Conservation (phyloP, 1,139 yeast species). For the Pichia cactophila region DNA sequence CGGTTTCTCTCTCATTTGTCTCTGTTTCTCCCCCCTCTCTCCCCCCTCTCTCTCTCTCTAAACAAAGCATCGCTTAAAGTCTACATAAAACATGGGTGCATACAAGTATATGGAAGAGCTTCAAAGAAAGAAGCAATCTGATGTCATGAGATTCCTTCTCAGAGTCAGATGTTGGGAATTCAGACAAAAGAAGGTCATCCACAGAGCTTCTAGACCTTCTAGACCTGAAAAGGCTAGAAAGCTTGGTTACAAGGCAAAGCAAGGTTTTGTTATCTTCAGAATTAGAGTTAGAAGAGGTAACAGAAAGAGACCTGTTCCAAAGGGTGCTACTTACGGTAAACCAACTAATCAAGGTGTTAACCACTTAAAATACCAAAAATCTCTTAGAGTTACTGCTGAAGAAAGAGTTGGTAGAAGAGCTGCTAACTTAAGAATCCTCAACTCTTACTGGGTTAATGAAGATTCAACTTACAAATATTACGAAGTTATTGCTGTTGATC, state of each 20-base stretch:
- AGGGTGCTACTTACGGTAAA: conserved; percentile 99
- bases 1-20: neutral
- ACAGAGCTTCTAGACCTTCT: conserved; percentile 98
- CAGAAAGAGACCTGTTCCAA: conserved; percentile 99
- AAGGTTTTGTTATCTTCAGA: conserved; percentile 98
- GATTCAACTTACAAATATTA: conserved; percentile 99
- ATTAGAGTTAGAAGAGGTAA: conserved; percentile 99
- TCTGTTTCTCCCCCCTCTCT: neutral
- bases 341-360: conserved; percentile 99
- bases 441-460: conserved; percentile 99
- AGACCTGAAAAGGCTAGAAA: conserved; percentile 99
- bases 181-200: conserved; percentile 98
- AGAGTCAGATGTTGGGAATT: conserved; percentile 99
- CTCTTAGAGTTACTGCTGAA: conserved; percentile 96
- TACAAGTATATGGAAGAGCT: conserved; percentile 99
- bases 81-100: conserved; percentile 74
- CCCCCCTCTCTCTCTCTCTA: neutral
- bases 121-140: conserved; percentile 99
- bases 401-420: conserved; percentile 99
- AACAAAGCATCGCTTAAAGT: neutral
- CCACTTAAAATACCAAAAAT: conserved; percentile 99
- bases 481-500: conserved; percentile 96
- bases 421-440: conserved; percentile 96
- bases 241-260: conserved; percentile 99
- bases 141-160: conserved; percentile 96